Percentiles rank a stretch among this genome's conserved stretches.
phyloP scores from a whole-genome alignment of 371 early-diverging fungal genomes.

The Mortierella polycephala region DNA sequence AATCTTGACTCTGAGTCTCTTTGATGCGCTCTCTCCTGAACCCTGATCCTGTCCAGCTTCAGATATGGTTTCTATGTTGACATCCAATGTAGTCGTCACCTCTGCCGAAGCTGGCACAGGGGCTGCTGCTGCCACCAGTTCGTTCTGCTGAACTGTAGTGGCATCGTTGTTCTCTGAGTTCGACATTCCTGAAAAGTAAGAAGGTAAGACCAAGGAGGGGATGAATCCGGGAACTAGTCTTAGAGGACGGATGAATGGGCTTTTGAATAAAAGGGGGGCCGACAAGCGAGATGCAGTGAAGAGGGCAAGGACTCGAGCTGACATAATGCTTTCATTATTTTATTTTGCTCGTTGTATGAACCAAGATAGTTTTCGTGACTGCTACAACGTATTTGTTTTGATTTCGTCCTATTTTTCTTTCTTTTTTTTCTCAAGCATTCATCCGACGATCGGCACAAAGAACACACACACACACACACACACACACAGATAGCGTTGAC shows the following conservation, averaged over 20 bases:
- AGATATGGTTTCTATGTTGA: too few relatives aligned
- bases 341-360: background rate
- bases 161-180: too few relatives aligned
- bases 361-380: background rate
- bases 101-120: too few relatives aligned
- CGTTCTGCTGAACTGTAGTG: too few relatives aligned
- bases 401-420: background rate
- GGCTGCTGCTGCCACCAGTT: too few relatives aligned
- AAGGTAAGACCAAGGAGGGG: background rate
- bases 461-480: too few relatives aligned
- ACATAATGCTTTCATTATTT: background rate
- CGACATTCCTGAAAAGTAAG: background rate
- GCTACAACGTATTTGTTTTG: background rate
- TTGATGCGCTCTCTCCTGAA: constrained; percentile 32
- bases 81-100: too few relatives aligned
- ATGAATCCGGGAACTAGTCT: background rate
- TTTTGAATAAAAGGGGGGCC: background rate
- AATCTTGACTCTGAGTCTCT: constrained; percentile 22
- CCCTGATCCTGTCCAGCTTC: background rate
- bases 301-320: background rate
- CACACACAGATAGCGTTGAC: too few relatives aligned
- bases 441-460: too few relatives aligned
- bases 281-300: background rate
- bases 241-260: background rate
- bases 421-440: background rate